Evolutionary conservation across 2,329 filamentous ascomycete genomes (phyloP), one percentile per base, ranked within the genome.

Genomic region (Fusarium sacchari): DNA sequence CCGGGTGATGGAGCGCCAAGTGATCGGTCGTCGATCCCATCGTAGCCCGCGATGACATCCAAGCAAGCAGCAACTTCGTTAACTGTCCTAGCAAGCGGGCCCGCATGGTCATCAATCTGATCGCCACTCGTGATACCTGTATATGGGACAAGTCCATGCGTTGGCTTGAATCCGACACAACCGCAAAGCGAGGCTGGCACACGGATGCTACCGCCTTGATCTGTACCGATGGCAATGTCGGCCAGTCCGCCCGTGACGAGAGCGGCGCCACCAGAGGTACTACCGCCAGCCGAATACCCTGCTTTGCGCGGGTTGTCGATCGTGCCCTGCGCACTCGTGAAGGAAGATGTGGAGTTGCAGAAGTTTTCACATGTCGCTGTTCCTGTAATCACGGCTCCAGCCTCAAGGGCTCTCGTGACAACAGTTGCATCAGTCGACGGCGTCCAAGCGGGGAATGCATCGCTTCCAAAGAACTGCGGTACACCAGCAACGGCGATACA

Each of bases 401-500:
- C 86, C 22, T 88, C 84, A 7, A 90, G 77, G 1, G 85, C 78
- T 20, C 88, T 79, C 1, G 83, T 86, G 28, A 89, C 86, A 3
- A 89, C 84, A 0, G 86, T 88, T 0, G 88, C 88, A 76, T 90
- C 88, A 6, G 85, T 86, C 10, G 78, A 81, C 0, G 88, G 86
- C 0, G 82, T 86, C 87, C 87, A 89, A 0, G 83, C 81, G 77
- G 82, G 66, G 84, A 86, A 20, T 1, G 84, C 84, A 69, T 88
- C 85, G 46, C 84, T 89, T 1, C 88, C 87, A 46, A 85, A 84
- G 60, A 88, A 83, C 59, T 88, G 86, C 0, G 88, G 87, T 3
- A 90, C 85, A 0, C 84, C 85, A 4, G 86, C 86, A 3, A 89
- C 86, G 7, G 86, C 84, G 42, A 89, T 85, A 36, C 86, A 87